A percentile compares a stretch with the other conserved stretches of the same genome.
phyloP scores from a whole-genome alignment of 371 early-diverging fungal species.

The Blakeslea trispora region DNA sequence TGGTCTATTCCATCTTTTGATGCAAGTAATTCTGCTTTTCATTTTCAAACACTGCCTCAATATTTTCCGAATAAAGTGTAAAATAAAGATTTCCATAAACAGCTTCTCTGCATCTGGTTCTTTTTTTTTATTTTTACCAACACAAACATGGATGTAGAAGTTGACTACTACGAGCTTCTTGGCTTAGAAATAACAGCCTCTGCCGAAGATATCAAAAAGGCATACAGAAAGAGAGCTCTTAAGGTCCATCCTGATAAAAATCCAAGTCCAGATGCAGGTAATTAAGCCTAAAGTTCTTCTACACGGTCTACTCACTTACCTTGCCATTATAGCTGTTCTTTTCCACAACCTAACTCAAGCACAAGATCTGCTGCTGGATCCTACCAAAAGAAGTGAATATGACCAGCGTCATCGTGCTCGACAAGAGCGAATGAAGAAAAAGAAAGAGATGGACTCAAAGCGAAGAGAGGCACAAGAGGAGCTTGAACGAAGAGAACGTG shows the following conservation, averaged over 20 bases:
- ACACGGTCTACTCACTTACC: not conserved
- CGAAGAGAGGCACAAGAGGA: conserved; percentile 46
- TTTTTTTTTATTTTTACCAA: not conserved
- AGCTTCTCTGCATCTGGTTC: too few relatives aligned
- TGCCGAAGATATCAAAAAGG: conserved; percentile 69
- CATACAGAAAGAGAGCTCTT: conserved; percentile 65
- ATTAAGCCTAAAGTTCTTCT: too few relatives aligned
- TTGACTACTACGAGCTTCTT: conserved; percentile 77
- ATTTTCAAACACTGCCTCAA: too few relatives aligned
- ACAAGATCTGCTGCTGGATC: conserved; percentile 39
- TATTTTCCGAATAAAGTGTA: too few relatives aligned
- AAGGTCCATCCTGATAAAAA: conserved; percentile 57
- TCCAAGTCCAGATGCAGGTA: conserved; percentile 57
- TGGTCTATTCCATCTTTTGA: too few relatives aligned
- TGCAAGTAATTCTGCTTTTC: too few relatives aligned
- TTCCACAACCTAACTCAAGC: conserved; percentile 45
- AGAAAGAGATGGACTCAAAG: conserved; percentile 50
- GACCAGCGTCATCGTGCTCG: conserved; percentile 44
- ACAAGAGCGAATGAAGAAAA: conserved; percentile 44
- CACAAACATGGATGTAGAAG: conserved; percentile 43
- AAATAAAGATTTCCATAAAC: too few relatives aligned
- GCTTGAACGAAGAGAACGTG: conserved; percentile 44
- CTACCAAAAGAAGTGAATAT: conserved; percentile 38
- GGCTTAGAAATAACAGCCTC: conserved; percentile 59
- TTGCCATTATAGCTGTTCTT: conserved; percentile 27